Evolutionary conservation across 306 rosid species (phyloP), one percentile per base, ranked within the genome.

Genomic region (Psophocarpus tetragonolobus): DNA sequence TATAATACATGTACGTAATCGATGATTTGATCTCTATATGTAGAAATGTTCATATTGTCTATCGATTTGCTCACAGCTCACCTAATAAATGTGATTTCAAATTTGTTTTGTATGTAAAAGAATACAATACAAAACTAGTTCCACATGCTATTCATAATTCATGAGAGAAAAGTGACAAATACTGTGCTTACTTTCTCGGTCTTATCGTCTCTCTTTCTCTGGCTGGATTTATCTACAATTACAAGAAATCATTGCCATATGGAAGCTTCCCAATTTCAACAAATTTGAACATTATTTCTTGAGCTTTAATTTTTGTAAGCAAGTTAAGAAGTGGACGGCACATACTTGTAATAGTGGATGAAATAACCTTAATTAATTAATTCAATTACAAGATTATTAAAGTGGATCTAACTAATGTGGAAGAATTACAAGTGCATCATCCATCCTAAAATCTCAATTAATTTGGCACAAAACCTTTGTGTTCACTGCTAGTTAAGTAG

Each of bases 161-260:
- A 42, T 58, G 47, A 64, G 75, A 47, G 76, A 78, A 87, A 74
- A 80, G 56, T 56, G 91, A 83, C 88, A 41, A 75, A 13, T 67
- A n/a, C n/a, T n/a, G 84, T 81, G 48, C 75, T 81, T 76, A 79
- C 74, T 14, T 26, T 21, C 66, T 78, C 3, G 81, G 27, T 57
- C 85, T 85, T 81, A 73, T 75, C 89, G 74, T 44, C 72, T 18
- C 44, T 54, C 62, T 21, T 33, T 21, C 20, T 58, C 67, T 80
- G 76, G 69, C 61, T 82, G 79, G 85, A 72, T 36, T 13, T 48
- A 74, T 78, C 61, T 47, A 45, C n/a, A 39, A 73, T 24, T 7
- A 48, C 48, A 75, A 57, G 69, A 26, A 20, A 63, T 29, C 48
- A 30, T 58, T 38, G 62, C 67, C 57, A 51, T 8, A 24, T 32